These are phyloP conservation scores for Phytophthora vignae DNA, from an alignment of 352 stramenopile species.

Conservation along the genomic window DNA sequence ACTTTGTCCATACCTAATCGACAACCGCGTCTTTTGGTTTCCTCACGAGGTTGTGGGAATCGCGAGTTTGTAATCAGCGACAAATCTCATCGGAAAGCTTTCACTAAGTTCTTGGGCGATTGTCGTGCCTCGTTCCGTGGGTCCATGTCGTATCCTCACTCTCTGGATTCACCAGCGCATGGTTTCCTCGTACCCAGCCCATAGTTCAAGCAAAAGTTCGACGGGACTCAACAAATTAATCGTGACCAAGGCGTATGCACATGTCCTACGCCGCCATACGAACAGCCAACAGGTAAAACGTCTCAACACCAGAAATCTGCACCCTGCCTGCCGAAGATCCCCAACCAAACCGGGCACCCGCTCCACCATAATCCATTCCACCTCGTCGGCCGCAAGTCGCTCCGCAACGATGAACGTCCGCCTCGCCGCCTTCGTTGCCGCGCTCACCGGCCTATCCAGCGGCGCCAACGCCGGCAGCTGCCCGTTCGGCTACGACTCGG, in stretches of 20 bases:
- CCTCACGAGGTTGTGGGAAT: background rate
- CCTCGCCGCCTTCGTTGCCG: slow-evolving; percentile 33
- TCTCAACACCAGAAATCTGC: slow-evolving; percentile 13
- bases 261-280: slow-evolving; percentile 4
- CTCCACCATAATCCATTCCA: background rate
- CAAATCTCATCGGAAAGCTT: background rate
- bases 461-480: slow-evolving; percentile 28
- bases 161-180: no score
- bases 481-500: slow-evolving; percentile 38
- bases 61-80: background rate
- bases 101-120: background rate
- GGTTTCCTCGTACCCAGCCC: background rate
- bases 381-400: slow-evolving; percentile 8
- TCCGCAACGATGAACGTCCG: slow-evolving; percentile 41
- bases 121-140: slow-evolving; percentile 4
- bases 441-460: slow-evolving; percentile 23
- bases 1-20: no score
- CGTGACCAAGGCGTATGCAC: background rate
- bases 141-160: background rate
- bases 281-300: slow-evolving; percentile 1
- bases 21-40: background rate
- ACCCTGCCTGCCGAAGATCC: slow-evolving; percentile 18
- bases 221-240: background rate
- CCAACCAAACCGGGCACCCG: no score
- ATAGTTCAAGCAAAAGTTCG: background rate